phyloP scores from a whole-genome alignment of 805 yeast genomes.

The Candida patagonica region DNA sequence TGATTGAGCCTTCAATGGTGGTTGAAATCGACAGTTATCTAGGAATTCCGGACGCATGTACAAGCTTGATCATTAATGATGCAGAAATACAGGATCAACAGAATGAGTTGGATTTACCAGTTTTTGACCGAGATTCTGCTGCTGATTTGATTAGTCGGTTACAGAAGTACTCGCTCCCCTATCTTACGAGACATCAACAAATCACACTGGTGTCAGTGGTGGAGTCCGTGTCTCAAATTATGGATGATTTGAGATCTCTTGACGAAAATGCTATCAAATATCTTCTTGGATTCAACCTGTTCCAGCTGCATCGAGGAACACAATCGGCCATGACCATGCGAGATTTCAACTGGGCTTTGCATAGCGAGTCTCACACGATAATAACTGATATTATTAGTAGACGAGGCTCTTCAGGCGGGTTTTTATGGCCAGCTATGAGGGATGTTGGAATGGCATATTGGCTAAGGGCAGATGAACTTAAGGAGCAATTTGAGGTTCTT shows the following conservation, averaged over 20 bases:
- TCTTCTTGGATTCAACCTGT: slow-evolving; percentile 60
- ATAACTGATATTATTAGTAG: slow-evolving; percentile 38
- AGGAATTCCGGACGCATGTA: slow-evolving; percentile 24
- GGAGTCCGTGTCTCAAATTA: slow-evolving; percentile 51
- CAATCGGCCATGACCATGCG: slow-evolving; percentile 59
- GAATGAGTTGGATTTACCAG: slow-evolving; percentile 3
- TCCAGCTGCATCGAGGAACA: slow-evolving; percentile 41
- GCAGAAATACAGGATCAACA: neutral
- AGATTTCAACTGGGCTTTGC: slow-evolving; percentile 82
- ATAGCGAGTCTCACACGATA: slow-evolving; percentile 67
- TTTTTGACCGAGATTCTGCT: slow-evolving; percentile 10
- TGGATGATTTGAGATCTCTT: slow-evolving; percentile 32
- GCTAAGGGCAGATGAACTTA: slow-evolving; percentile 42
- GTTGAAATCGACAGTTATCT: slow-evolving; percentile 25
- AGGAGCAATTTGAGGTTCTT: slow-evolving; percentile 49
- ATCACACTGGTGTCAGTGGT: slow-evolving; percentile 65
- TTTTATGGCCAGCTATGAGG: slow-evolving; percentile 50
- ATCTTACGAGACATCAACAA: slow-evolving; percentile 85
- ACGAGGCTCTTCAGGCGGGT: slow-evolving; percentile 29
- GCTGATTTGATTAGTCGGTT: slow-evolving; percentile 48
- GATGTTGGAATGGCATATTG: slow-evolving; percentile 65
- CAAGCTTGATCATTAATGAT: neutral
- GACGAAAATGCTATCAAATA: slow-evolving; percentile 66
- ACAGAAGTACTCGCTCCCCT: slow-evolving; percentile 60
- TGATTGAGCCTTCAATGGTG: slow-evolving; percentile 30